These are phyloP conservation scores for Fagopyrum homotropicum DNA, from an alignment of 148 eudicot species.

Conservation along the genomic window DNA sequence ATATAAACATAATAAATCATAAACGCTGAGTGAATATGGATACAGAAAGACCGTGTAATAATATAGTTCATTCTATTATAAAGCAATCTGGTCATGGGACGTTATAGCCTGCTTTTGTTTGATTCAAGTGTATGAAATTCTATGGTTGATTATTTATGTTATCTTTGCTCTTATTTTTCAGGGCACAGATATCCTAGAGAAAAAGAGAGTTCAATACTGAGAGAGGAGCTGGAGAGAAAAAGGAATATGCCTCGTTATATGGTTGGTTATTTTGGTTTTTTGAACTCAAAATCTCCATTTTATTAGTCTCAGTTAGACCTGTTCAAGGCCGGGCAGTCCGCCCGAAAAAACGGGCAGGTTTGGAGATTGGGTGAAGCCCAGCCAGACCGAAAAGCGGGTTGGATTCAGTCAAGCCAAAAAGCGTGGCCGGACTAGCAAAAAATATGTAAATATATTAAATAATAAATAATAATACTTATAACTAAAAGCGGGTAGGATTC, in stretches of 20 bases:
- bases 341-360: no score
- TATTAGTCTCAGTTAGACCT: neutral
- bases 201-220: slow-evolving; percentile 51
- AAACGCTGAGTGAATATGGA: neutral
- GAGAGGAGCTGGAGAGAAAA: slow-evolving; percentile 54
- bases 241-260: slow-evolving; percentile 47
- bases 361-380: no score
- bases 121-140: neutral
- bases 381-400: no score
- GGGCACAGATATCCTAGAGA: slow-evolving; percentile 39
- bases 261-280: slow-evolving; percentile 33
- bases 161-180: slow-evolving; percentile 24
- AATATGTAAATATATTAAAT: no score
- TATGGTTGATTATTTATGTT: neutral
- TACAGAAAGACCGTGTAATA: neutral
- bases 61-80: neutral
- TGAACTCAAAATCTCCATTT: slow-evolving; percentile 4
- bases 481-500: no score
- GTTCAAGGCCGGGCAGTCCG: no score
- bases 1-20: neutral
- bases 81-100: neutral
- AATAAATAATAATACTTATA: no score
- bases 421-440: no score
- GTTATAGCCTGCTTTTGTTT: neutral
- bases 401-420: no score